A percentile compares a stretch with the other conserved stretches of the same genome.
These are phyloP conservation scores for Arxiozyma heterogenica DNA, from an alignment of 1,139 yeast species.

Conservation along the genomic window DNA sequence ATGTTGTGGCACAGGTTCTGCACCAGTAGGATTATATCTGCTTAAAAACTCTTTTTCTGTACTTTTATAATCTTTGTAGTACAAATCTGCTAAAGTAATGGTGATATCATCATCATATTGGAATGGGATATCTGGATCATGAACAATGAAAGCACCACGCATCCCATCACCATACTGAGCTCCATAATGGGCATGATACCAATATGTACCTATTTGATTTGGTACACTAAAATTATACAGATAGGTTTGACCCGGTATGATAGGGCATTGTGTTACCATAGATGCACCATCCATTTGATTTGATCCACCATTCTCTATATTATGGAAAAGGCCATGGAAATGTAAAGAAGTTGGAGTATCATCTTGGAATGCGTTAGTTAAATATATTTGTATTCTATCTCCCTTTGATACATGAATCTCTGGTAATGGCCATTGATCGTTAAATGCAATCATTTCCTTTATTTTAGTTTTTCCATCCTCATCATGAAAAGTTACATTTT, in stretches of 20 bases:
- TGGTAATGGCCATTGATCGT: conserved; percentile 69
- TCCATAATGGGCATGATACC: conserved; percentile 79
- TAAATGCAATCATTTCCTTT: conserved; percentile 52
- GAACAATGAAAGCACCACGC: conserved; percentile 62
- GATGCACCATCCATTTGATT: conserved; percentile 73
- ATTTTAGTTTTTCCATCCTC: conserved; percentile 38
- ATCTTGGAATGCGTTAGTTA: conserved; percentile 45
- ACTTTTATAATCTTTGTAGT: conserved; percentile 43
- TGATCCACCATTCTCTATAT: conserved; percentile 34
- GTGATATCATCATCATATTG: conserved; percentile 54
- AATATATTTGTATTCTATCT: conserved; percentile 50
- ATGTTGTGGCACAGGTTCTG: conserved; percentile 70
- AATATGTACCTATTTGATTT: conserved; percentile 62
- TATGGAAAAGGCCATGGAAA: conserved; percentile 68
- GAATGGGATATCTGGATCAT: conserved; percentile 45
- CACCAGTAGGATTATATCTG: conserved; percentile 71
- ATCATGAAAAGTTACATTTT: conserved; percentile 41
- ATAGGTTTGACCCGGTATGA: conserved; percentile 55
- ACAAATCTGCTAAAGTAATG: conserved; percentile 53
- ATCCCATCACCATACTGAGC: conserved; percentile 73
- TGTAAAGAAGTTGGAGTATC: conserved; percentile 50
- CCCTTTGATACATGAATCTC: conserved; percentile 53
- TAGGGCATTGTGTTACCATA: conserved; percentile 70
- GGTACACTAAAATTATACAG: conserved; percentile 55
- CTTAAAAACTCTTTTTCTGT: conserved; percentile 43